Percentiles rank a stretch among this genome's conserved stretches.
Evolutionary conservation across 1,139 yeast genomes (phyloP).

Genomic region (Pichia norvegensis): DNA sequence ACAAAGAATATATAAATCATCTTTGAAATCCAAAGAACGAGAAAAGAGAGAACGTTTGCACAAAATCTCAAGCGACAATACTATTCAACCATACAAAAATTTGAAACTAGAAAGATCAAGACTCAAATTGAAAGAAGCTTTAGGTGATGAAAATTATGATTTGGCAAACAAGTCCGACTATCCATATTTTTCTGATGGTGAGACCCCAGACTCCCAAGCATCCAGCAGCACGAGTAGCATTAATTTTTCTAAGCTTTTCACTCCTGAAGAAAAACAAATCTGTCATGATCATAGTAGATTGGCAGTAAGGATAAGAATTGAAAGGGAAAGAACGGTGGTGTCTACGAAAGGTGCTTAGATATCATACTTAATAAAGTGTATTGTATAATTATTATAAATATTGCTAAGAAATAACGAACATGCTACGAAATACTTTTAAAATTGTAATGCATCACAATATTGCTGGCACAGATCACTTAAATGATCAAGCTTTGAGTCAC

Average conservation of each 20-base stretch:
- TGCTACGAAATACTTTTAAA: slow-evolving; percentile 11
- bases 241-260: slow-evolving; percentile 11
- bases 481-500: slow-evolving; percentile 29
- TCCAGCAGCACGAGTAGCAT: slow-evolving; percentile 15
- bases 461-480: slow-evolving; percentile 31
- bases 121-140: slow-evolving; percentile 3
- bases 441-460: slow-evolving; percentile 31
- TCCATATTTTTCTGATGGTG: slow-evolving; percentile 14
- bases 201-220: slow-evolving; percentile 14
- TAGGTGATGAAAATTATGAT: slow-evolving; percentile 1
- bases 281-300: slow-evolving; percentile 26
- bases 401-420: not conserved
- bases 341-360: not conserved
- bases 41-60: slow-evolving; percentile 9
- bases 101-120: slow-evolving; percentile 17
- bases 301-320: slow-evolving; percentile 28
- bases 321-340: slow-evolving; percentile 22
- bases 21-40: slow-evolving; percentile 27
- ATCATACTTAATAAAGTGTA: not conserved
- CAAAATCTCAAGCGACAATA: slow-evolving; percentile 7
- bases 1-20: slow-evolving; percentile 47
- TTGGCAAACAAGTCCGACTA: slow-evolving; percentile 4
- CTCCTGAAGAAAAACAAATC: slow-evolving; percentile 21
- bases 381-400: not conserved
- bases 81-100: slow-evolving; percentile 15